phyloP scores from a whole-genome alignment of 31 red algal species.

The Endocladia muricata region DNA sequence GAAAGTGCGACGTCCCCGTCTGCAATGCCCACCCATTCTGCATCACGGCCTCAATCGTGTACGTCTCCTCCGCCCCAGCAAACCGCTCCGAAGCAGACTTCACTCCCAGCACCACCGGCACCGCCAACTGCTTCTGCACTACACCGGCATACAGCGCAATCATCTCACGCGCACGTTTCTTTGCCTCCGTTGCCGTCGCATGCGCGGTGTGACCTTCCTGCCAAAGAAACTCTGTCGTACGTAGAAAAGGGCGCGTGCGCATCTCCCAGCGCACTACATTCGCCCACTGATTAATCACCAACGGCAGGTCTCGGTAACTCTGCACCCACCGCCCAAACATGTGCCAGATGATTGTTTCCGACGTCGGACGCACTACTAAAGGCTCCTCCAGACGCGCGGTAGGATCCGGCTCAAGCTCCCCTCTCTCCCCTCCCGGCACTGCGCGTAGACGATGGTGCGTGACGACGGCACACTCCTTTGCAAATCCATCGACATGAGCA shows the following conservation, averaged over 20 bases:
- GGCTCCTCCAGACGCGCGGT: slow-evolving; percentile 84
- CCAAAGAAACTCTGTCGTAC: slow-evolving; percentile 96
- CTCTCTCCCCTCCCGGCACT: slow-evolving; percentile 33
- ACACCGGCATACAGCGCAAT: slow-evolving; percentile 74
- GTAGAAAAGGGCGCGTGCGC: slow-evolving; percentile 88
- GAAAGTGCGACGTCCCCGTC: slow-evolving; percentile 86
- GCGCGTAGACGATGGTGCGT: slow-evolving; percentile 88
- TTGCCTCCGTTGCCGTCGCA: slow-evolving; percentile 41
- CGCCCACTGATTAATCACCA: slow-evolving; percentile 95
- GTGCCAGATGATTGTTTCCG: slow-evolving; percentile 95
- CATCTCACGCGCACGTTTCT: slow-evolving; percentile 71
- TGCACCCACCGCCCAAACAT: slow-evolving; percentile 90
- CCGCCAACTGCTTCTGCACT: slow-evolving; percentile 64
- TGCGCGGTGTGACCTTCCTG: slow-evolving; percentile 99
- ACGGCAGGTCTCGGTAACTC: slow-evolving; percentile 90
- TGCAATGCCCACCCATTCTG: slow-evolving; percentile 96
- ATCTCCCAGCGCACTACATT: slow-evolving; percentile 98
- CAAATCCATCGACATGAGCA: slow-evolving; percentile 96
- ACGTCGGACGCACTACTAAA: slow-evolving; percentile 89
- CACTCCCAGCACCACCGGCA: slow-evolving; percentile 76
- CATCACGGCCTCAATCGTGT: slow-evolving; percentile 91
- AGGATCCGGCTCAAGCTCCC: slow-evolving; percentile 72
- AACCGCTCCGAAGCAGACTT: slow-evolving; percentile 85
- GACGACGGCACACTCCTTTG: slow-evolving; percentile 92
- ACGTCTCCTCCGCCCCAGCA: slow-evolving; percentile 92